These are phyloP conservation scores for Cryptosporidium ryanae DNA, from an alignment of 169 alveolate genomes.

Conservation along the genomic window DNA sequence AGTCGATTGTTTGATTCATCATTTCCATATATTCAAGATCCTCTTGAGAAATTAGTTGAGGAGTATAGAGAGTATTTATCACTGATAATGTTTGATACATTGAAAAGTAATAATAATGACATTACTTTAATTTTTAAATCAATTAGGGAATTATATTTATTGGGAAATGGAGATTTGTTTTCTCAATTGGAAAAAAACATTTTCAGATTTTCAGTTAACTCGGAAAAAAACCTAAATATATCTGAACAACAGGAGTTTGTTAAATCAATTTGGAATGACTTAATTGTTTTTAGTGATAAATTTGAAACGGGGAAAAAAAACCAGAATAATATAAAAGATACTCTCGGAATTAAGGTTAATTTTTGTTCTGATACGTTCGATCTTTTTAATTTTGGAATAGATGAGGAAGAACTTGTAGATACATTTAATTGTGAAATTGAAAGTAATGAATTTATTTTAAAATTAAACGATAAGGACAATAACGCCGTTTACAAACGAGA, in stretches of 20 bases:
- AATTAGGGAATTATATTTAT: slow-evolving; percentile 21
- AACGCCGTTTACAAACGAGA: not conserved
- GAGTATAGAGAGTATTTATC: slow-evolving; percentile 8
- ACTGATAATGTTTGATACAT: slow-evolving; percentile 12
- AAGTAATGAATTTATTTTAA: too few relatives aligned
- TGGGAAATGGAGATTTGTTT: slow-evolving; percentile 24
- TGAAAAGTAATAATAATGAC: not conserved
- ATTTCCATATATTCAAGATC: slow-evolving; percentile 36
- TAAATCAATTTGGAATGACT: slow-evolving; percentile 12
- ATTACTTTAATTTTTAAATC: slow-evolving; percentile 3
- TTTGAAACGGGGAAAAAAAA: not conserved
- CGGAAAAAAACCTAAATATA: not conserved
- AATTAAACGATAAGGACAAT: not conserved
- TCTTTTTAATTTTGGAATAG: slow-evolving; percentile 15
- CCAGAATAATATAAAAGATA: not conserved
- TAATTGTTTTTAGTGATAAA: too few relatives aligned
- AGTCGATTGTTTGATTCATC: slow-evolving; percentile 2
- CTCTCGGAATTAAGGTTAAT: not conserved
- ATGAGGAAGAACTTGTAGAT: slow-evolving; percentile 13
- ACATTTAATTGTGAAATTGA: not conserved
- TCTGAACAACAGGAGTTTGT: slow-evolving; percentile 31
- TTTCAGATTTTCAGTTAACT: not conserved
- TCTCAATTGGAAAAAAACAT: slow-evolving; percentile 5
- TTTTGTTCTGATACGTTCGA: slow-evolving; percentile 49
- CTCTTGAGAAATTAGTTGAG: slow-evolving; percentile 28